These are phyloP conservation scores for Calocera cornea DNA, from an alignment of 768 basidiomycete genomes.

Conservation along the genomic window DNA sequence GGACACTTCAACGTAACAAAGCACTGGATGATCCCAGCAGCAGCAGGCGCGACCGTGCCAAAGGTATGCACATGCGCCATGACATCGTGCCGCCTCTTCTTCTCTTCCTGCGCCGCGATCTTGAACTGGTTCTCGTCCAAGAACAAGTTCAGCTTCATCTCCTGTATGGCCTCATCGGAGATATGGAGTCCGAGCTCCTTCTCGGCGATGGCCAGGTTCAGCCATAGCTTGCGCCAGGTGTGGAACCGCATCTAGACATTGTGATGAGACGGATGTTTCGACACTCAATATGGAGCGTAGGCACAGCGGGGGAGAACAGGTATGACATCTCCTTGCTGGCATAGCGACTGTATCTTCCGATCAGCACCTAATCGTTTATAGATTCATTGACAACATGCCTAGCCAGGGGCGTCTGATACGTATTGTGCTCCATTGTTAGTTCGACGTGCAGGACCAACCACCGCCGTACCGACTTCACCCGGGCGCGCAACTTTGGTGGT, in stretches of 20 bases:
- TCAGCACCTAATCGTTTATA: background rate
- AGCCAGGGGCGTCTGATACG: conserved; percentile 69
- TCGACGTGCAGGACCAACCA: background rate
- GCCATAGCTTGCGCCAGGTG: conserved; percentile 92
- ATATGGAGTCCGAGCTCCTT: conserved; percentile 88
- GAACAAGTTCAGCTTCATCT: conserved; percentile 89
- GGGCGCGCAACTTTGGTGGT: background rate
- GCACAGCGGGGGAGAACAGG: conserved; percentile 84
- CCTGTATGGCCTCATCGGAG: conserved; percentile 75
- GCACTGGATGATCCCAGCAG: conserved; percentile 91
- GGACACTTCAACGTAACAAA: conserved; percentile 18
- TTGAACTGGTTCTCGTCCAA: conserved; percentile 83
- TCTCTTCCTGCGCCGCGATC: conserved; percentile 86
- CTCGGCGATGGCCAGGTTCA: conserved; percentile 91
- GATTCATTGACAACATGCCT: conserved; percentile 35
- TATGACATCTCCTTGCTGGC: conserved; percentile 98
- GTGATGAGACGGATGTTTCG: background rate
- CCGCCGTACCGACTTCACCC: background rate
- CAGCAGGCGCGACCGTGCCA: conserved; percentile 81
- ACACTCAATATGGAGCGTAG: conserved; percentile 19
- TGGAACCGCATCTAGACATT: conserved; percentile 68
- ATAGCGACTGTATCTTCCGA: conserved; percentile 60
- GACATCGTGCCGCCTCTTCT: conserved; percentile 94
- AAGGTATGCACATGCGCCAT: conserved; percentile 99
- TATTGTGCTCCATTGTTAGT: conserved; percentile 25